phyloP scores from a whole-genome alignment of 352 stramenopile genomes.

The Blastocystis sp. region DNA sequence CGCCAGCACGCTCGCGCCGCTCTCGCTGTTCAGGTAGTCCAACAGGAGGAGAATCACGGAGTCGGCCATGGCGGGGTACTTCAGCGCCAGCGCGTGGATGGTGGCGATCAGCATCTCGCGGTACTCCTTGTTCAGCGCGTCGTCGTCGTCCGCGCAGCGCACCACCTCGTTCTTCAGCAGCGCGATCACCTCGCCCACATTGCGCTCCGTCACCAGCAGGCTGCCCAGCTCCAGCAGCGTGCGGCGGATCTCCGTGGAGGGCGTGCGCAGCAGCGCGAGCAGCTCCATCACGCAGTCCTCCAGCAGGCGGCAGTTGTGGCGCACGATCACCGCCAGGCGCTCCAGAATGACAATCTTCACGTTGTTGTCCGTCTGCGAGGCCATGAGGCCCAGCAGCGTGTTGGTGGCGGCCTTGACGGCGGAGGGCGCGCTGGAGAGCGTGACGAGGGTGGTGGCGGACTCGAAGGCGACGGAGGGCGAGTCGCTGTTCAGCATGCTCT shows the following conservation, averaged over 20 bases:
- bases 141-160: conserved; percentile 76
- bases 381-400: conserved; percentile 94
- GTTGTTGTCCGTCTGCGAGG: conserved; percentile 98
- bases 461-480: conserved; percentile 87
- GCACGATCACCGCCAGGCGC: conserved; percentile 90
- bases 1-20: conserved; percentile 93
- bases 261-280: conserved; percentile 89
- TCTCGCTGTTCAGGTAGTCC: conserved; percentile 93
- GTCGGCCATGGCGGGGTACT: conserved; percentile 93
- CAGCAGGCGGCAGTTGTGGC: conserved; percentile 85
- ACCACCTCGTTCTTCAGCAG: conserved; percentile 82
- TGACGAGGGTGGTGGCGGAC: conserved; percentile 96
- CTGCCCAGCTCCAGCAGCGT: conserved; percentile 97
- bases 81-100: conserved; percentile 94
- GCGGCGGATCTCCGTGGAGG: conserved; percentile 91
- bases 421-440: conserved; percentile 92
- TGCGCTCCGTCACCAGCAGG: conserved; percentile 90
- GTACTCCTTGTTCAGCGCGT: conserved; percentile 91
- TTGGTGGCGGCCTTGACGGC: conserved; percentile 91
- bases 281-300: conserved; percentile 99
- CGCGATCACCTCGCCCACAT: conserved; percentile 87
- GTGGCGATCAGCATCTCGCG: conserved; percentile 92
- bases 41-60: conserved; percentile 96
- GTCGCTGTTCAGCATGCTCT: conserved; percentile 88
- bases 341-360: conserved; percentile 99